Base-by-base conservation (phyloP, 108 stramenopile genomes). In the Nitzschia inconspicua region DNA sequence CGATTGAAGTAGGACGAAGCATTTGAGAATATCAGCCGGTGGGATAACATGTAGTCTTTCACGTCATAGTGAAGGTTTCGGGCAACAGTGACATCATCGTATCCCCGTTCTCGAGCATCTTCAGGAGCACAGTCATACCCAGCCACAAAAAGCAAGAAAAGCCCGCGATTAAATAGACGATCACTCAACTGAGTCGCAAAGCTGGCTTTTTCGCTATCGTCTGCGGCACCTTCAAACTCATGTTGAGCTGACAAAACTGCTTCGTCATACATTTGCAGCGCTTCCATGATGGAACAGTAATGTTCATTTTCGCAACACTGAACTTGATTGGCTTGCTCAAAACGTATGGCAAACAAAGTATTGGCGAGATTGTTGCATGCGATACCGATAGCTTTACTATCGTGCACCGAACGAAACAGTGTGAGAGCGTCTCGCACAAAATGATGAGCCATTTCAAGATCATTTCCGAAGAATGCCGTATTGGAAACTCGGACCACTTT, bases 291-390 rank as follows among this genome's bases (percentile, higher is more conserved):
- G 2, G 23, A 42, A 53, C 26, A 37, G 32, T 51, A 14, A 26
- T 18, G 14, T 34, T 20, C 0, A 1, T 4, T 28, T 26, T 8
- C 25, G 30, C 48, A 49, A 14, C 48, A 49, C 11, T 49, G 27
- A n/a, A 49, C 27, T 29, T 29, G 29, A 10, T 46, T 58, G 65
- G 46, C 23, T 37, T 66, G 9, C 59, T 71, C 34, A 56, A 32
- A 23, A 65, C 60, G 29, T 44, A 62, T 27, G 43, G 72, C 61
- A 9, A 77, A 55, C 7, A 65, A 25, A 2, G 68, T 73, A 50
- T 73, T 80, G 14, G 66, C 79, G 24, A 76, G 66, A 61, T 80
- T 80, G 42, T 80, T 80, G 30, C 54, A 49, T 6, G 72, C 55
- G 27, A 80, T 52, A 4, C 67, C 75, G 24, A 77, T 74, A 2